These are phyloP conservation scores for Candida andamanensis DNA, from an alignment of 805 yeast genomes.

Conservation along the genomic window DNA sequence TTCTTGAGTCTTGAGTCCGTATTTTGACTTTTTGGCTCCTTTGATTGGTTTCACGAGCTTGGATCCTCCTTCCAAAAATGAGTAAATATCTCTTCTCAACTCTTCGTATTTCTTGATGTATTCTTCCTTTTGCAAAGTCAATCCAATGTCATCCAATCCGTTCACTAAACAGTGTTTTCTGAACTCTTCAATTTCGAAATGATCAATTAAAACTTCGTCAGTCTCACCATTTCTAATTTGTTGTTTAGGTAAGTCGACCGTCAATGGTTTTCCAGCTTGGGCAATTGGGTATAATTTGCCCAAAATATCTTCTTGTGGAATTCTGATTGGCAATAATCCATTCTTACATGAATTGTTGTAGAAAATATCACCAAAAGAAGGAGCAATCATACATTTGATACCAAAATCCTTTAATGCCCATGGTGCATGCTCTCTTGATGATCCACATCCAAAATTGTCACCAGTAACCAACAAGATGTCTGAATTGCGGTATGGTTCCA, in stretches of 20 bases:
- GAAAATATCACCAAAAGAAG: conserved; percentile 97
- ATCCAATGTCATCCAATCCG: conserved; percentile 95
- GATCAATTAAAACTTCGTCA: conserved; percentile 59
- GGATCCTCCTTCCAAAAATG: conserved; percentile 91
- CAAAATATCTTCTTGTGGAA: conserved; percentile 71
- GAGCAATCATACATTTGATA: conserved; percentile 92
- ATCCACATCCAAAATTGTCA: conserved; percentile 98
- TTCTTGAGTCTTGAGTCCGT: conserved; percentile 67
- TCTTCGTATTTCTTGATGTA: conserved; percentile 70
- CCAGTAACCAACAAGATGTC: conserved; percentile 88
- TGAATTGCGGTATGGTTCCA: conserved; percentile 73
- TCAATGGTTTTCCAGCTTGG: conserved; percentile 60
- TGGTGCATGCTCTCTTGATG: conserved; percentile 99
- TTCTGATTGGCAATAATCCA: conserved; percentile 87
- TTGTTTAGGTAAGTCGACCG: conserved; percentile 85
- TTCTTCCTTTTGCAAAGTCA: conserved; percentile 86
- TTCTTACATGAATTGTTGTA: conserved; percentile 96
- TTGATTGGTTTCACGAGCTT: conserved; percentile 57
- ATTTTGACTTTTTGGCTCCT: conserved; percentile 65
- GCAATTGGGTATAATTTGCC: conserved; percentile 79
- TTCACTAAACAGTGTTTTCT: conserved; percentile 92
- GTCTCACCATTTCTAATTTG: conserved; percentile 65
- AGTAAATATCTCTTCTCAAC: conserved; percentile 70
- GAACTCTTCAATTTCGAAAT: conserved; percentile 85
- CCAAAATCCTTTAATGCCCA: conserved; percentile 99